These are phyloP conservation scores for Fonsecaea pugnacius DNA, from an alignment of 2,329 filamentous ascomycete genomes.

Conservation along the genomic window DNA sequence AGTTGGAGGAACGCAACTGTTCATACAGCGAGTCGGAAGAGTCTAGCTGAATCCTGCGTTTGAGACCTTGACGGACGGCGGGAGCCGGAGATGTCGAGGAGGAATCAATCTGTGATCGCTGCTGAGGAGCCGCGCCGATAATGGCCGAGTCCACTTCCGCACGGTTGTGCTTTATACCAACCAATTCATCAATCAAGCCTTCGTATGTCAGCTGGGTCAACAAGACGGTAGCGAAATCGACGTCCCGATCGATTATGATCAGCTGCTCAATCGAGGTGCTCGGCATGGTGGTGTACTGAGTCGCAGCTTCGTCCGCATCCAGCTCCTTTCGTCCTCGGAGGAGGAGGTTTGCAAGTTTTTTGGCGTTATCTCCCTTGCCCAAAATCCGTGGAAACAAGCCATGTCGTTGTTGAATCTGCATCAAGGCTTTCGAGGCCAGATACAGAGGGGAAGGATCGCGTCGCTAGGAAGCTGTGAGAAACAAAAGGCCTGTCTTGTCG, in stretches of 20 bases:
- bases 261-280: conserved; percentile 87
- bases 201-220: conserved; percentile 97
- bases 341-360: conserved; percentile 82
- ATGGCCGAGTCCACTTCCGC: conserved; percentile 90
- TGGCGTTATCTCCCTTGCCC: conserved; percentile 93
- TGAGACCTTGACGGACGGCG: conserved; percentile 66
- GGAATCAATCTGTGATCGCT: conserved; percentile 60
- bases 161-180: conserved; percentile 89
- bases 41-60: conserved; percentile 86
- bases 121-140: conserved; percentile 69
- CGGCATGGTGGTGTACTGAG: conserved; percentile 62
- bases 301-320: conserved; percentile 69
- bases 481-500: background rate
- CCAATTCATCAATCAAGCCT: conserved; percentile 90
- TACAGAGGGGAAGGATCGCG: conserved; percentile 93
- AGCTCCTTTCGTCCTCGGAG: conserved; percentile 90
- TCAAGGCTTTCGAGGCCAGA: conserved; percentile 84
- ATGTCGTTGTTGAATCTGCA: conserved; percentile 89
- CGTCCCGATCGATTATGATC: conserved; percentile 92
- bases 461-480: conserved; percentile 51
- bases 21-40: conserved; percentile 86
- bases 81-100: conserved; percentile 58
- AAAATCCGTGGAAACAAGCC: conserved; percentile 93
- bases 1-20: conserved; percentile 88
- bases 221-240: conserved; percentile 88